Evolutionary conservation across 192 early-diverging fungal species (phyloP), one percentile per base, ranked within the genome.

Genomic region (Coemansia sp.): DNA sequence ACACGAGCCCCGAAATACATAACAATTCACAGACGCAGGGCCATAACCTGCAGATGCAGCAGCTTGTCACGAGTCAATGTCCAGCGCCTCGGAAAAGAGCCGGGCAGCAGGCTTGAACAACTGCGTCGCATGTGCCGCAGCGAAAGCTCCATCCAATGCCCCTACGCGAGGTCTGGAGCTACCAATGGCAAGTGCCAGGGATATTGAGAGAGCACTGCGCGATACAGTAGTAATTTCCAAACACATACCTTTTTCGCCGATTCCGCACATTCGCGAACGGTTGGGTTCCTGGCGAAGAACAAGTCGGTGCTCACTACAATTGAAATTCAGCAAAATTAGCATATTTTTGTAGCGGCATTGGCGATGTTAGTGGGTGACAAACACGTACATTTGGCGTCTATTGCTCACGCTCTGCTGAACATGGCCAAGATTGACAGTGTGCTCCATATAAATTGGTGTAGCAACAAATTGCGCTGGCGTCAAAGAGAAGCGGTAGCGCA

Each of bases 231-330:
- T 26, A 26, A 26, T 26, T 26, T 26, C 23, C 23, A 53, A 43
- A 8, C 6, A 48, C 79, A 64, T 84, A 89, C 90, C 91, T 83
- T 95, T 95, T 65, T 92, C 93, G 57, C 89, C 90, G 67, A 92
- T 90, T 53, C 93, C 90, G 67, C 93, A 95, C 83, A 93, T 89
- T 56, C 93, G 82, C 15, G 90, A 90, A 79, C 91, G 92, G 65
- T 88, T 86, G 31, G 93, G 93, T 79, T 93, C 86, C 66, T 95
- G 93, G 9, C 87, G 79, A 16, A 94, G 79, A 49, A 86, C 81
- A 23, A 92, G 79, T 20, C 65, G 66, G 68, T 83, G 85, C 46
- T 78, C 72, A 38, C 68, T 64, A 68, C 57, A 57, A 4, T 26
- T 46, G 1, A 46, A 19, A 18, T 11, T 23, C 11, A 19, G 15